Base-by-base conservation (phyloP, 2,329 filamentous ascomycete species). In the Hymenoscyphus fructigenus region DNA sequence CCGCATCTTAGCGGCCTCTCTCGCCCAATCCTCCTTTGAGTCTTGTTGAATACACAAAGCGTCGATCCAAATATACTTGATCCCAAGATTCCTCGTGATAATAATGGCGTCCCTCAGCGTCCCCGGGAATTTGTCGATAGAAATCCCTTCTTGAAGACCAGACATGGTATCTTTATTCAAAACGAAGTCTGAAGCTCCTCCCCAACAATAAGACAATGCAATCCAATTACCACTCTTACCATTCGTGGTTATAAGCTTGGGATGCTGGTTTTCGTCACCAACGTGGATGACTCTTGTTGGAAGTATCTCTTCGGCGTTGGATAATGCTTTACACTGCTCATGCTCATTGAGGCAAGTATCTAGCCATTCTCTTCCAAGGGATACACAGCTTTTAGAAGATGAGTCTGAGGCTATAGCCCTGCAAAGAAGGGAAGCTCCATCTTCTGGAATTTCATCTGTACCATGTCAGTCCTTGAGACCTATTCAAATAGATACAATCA, bases 1-100 rank as follows among this genome's bases (percentile, higher is more conserved):
- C 17, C 64, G 34, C 68, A 70, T 70, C 28, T 67, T 63, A 3
- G 67, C 58, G 6, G 67, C 64, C 60, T 70, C 67, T 32, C 38
- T 55, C 28, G 59, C 65, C 69, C 69, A 70, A 55, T 70, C 69
- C 34, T 65, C 64, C 1, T 36, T 34, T 3, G 65, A 67, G 29
- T 70, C 68, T 60, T 70, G 68, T 14, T 64, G 58, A 29, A 70
- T 70, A 44, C 69, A 70, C 32, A 70, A 59, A n/a, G 68, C 68
- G 44, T 70, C 68, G 1, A 70, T 68, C 68, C 68, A 70, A 5
- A 70, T 57, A 44, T 70, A 70, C 32, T 66, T 58, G 7, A 68
- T 29, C 4, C 67, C 60, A 29, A 69, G 66, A 10, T 47, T n/a
- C 0, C 66, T 58, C 29, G 66, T 69, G 29, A 68, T 66, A 9